phyloP scores from a whole-genome alignment of 371 early-diverging fungal species.

The Thermomucor indicae-seudaticae region DNA sequence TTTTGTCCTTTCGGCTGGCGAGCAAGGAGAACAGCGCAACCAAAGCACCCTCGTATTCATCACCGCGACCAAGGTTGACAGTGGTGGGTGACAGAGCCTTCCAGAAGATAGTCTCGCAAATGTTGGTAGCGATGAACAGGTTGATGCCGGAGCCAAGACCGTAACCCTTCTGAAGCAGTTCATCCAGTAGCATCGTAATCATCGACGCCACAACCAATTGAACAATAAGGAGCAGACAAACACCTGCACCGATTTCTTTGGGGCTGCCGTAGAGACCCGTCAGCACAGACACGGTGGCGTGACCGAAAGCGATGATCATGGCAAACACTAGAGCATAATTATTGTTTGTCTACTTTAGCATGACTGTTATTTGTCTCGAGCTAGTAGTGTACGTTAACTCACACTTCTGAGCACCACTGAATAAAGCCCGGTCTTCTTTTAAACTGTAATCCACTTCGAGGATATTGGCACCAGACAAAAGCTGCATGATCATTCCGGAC shows the following conservation, averaged over 20 bases:
- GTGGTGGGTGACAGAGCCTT: slow-evolving; percentile 97
- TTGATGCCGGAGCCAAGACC: slow-evolving; percentile 99
- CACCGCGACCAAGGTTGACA: slow-evolving; percentile 95
- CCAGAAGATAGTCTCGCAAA: slow-evolving; percentile 99
- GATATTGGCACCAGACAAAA: slow-evolving; percentile 94
- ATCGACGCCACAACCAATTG: slow-evolving; percentile 98
- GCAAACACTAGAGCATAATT: slow-evolving; percentile 64
- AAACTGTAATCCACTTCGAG: slow-evolving; percentile 98
- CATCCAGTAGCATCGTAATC: slow-evolving; percentile 98
- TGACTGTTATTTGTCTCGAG: too few species aligned
- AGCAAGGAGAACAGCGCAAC: slow-evolving; percentile 95
- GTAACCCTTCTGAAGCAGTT: slow-evolving; percentile 99
- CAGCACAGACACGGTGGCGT: slow-evolving; percentile 97
- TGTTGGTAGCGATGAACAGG: slow-evolving; percentile 99
- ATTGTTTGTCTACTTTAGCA: not conserved
- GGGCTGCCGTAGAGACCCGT: slow-evolving; percentile 99
- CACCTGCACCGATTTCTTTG: slow-evolving; percentile 89
- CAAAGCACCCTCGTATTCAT: slow-evolving; percentile 99
- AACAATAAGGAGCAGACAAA: slow-evolving; percentile 90
- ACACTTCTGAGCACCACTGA: slow-evolving; percentile 98
- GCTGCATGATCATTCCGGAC: slow-evolving; percentile 99
- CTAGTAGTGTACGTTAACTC: slow-evolving; percentile 24
- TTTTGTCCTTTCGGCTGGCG: slow-evolving; percentile 95
- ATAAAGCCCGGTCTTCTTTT: slow-evolving; percentile 98
- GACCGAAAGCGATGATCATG: slow-evolving; percentile 94